Base-by-base conservation (phyloP, 2,329 filamentous ascomycete species). In the Epichloe amarillans region DNA sequence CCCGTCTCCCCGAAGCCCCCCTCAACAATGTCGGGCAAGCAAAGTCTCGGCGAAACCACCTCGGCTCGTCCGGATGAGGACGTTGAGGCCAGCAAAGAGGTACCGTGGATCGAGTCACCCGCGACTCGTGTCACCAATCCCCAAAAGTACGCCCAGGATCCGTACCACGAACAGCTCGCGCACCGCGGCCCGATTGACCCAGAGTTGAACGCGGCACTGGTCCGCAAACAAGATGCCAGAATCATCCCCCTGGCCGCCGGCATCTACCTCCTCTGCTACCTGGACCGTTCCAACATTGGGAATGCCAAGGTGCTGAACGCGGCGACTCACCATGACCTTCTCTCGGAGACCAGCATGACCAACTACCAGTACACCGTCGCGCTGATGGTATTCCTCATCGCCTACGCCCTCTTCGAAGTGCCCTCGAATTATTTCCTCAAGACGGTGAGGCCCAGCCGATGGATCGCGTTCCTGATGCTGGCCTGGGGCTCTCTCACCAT, bases 251-350 rank as follows among this genome's bases (percentile, higher is more conserved):
- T 85, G 14, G 77, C 72, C n/a, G 77, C 79, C 6, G 68, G 64
- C 49, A 82, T 86, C 47, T 85, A 84, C 62, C 71, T 86, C 44
- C 72, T 86, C 21, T 83, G 79, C 64, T 85, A 82, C 61, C 73
- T 86, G 23, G 82, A 86, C 64, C 72, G 79, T 42, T 76, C 79
- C 50, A 86, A 86, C 63, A 85, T 86, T 52, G 81, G 80, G 60
- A 84, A 84, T 61, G 80, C 82, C 41, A 81, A 79, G 63, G 77
- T 84, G 26, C 70, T 86, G 54, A 85, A 86, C 60, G 67, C 73
- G 19, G 70, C 76, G 11, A 75, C 75, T 0, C 63, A 72, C 43
- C 69, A 86, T 61, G 80, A 84, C 65, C 73, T 87, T 56, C 73
- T 84, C 37, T 69, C 72, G 17, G 74, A 79, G 59, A 82, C 81